Evolutionary conservation across 2,329 filamentous ascomycete genomes (phyloP).

Genomic region (Lachnellula suecica): DNA sequence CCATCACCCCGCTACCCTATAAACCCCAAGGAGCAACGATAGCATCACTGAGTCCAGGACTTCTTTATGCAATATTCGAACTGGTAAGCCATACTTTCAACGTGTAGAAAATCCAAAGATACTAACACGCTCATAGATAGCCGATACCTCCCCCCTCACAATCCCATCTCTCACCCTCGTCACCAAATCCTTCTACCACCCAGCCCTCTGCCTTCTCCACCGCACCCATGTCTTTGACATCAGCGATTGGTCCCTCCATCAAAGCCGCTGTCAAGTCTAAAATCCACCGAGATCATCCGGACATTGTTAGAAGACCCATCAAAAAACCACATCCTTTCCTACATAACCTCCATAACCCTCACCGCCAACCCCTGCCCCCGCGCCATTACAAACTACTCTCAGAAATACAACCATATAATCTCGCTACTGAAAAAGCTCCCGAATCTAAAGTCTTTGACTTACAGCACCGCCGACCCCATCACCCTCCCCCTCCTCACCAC

Average conservation of each 20-base stretch:
- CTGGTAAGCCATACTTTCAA: background rate
- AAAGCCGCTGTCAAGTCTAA: background rate
- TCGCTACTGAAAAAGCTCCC: background rate
- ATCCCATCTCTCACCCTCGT: background rate
- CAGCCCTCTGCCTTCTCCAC: background rate
- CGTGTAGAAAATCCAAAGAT: background rate
- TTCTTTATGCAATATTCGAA: background rate
- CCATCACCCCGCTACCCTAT: too few relatives aligned
- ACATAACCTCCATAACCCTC: background rate
- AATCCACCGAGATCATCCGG: background rate
- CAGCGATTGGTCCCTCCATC: background rate
- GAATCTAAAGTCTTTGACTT: background rate
- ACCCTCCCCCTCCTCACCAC: background rate
- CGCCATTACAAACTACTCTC: background rate
- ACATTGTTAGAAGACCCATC: background rate
- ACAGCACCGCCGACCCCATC: background rate
- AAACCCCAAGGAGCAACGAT: background rate
- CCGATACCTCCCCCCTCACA: background rate
- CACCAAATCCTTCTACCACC: background rate
- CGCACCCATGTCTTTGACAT: background rate
- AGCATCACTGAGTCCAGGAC: background rate
- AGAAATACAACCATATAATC: background rate
- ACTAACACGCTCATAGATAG: background rate
- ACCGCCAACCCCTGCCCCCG: background rate
- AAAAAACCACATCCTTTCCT: background rate